Percentiles rank a stretch among this genome's conserved stretches.
Conservation (phyloP, 805 yeast species). For the Myxozyma nipponensis region DNA sequence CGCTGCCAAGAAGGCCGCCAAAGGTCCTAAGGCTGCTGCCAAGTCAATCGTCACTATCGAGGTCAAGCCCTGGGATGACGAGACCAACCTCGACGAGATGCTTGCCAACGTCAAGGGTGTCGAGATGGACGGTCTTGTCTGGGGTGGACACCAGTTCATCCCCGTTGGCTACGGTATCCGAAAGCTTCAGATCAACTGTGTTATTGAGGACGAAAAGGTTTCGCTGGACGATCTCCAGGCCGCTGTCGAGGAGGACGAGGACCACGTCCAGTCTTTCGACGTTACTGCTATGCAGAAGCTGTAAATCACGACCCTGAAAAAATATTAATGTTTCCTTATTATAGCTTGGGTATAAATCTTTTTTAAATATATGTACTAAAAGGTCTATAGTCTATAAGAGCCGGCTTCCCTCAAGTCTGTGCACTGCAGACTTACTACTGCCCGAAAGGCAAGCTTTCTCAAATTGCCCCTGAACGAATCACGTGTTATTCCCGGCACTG, state of each 20-base stretch:
- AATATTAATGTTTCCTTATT: background rate
- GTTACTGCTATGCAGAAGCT: constrained; percentile 45
- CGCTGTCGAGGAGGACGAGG: constrained; percentile 89
- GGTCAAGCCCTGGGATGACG: constrained; percentile 99
- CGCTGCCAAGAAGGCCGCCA: constrained; percentile 95
- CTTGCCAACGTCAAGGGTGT: constrained; percentile 80
- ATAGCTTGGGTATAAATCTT: background rate
- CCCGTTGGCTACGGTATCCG: constrained; percentile 99
- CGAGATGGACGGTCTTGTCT: constrained; percentile 85
- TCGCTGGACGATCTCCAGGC: constrained; percentile 77
- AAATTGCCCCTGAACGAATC: no score
- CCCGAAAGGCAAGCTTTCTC: no score
- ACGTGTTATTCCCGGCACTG: no score
- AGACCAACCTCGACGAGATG: constrained; percentile 89
- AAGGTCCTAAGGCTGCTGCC: constrained; percentile 98
- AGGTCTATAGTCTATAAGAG: no score
- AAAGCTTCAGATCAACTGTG: constrained; percentile 98
- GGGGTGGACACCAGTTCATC: constrained; percentile 97
- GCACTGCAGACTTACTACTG: no score
- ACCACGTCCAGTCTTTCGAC: constrained; percentile 98
- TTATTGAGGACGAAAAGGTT: constrained; percentile 95
- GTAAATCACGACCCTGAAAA: constrained; percentile 9
- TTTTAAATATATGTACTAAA: no score
- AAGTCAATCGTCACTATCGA: constrained; percentile 95
- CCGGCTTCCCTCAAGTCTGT: no score